A percentile compares a stretch with the other conserved stretches of the same genome.
These are phyloP conservation scores for Citrus mangshanensis DNA, from an alignment of 345 rosid species.

Conservation along the genomic window DNA sequence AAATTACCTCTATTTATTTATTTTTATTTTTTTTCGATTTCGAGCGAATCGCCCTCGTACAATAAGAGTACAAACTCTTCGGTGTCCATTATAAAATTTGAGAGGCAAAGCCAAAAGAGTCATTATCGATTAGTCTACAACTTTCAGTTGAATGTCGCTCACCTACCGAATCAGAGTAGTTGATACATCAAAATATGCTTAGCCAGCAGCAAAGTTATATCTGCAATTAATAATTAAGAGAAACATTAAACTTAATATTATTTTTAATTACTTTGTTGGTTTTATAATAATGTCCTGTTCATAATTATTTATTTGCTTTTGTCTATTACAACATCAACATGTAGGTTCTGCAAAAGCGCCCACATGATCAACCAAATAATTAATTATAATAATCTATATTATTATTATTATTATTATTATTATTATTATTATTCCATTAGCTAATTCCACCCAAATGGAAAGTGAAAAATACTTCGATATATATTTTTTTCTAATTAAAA, in stretches of 20 bases:
- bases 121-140: not conserved
- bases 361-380: not conserved
- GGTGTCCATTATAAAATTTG: not conserved
- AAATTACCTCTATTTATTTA: too few relatives aligned
- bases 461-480: not conserved
- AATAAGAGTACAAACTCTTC: not conserved
- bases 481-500: too few relatives aligned
- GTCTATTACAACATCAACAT: not conserved
- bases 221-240: not conserved
- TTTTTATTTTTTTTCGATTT: too few relatives aligned
- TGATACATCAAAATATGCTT: not conserved
- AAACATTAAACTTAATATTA: not conserved
- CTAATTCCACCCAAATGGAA: not conserved
- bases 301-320: not conserved
- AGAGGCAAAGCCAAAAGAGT: not conserved
- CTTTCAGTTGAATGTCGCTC: constrained; percentile 1
- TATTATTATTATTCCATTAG: not conserved
- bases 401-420: not conserved
- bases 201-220: not conserved
- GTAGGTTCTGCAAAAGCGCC: not conserved
- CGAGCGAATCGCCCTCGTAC: too few relatives aligned
- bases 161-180: constrained; percentile 11
- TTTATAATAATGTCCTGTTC: not conserved
- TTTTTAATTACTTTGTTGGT: not conserved
- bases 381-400: too few relatives aligned